Evolutionary conservation across 805 yeast genomes (phyloP).

Genomic region (Wickerhamomyces strasburgensis): DNA sequence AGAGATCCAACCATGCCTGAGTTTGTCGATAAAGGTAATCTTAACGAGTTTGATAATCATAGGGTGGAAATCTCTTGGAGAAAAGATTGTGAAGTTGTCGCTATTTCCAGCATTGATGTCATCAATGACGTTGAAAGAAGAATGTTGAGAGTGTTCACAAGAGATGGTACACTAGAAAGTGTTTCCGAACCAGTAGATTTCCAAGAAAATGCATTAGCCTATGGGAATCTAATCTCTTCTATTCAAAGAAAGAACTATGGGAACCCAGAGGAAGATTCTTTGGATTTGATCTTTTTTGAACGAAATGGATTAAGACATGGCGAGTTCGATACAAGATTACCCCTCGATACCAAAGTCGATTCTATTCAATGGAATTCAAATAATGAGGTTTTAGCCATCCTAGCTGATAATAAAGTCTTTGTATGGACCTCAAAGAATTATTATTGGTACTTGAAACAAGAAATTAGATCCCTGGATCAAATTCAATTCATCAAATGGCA

Average conservation of each 20-base stretch:
- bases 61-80: conserved; percentile 74
- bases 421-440: conserved; percentile 90
- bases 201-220: conserved; percentile 64
- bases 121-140: conserved; percentile 47
- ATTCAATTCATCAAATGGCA: conserved; percentile 65
- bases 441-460: conserved; percentile 94
- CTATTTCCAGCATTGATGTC: conserved; percentile 54
- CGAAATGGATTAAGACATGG: conserved; percentile 91
- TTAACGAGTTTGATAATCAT: conserved; percentile 50
- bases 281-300: conserved; percentile 73
- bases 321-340: conserved; percentile 66
- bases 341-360: conserved; percentile 43
- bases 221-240: conserved; percentile 89
- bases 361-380: conserved; percentile 74
- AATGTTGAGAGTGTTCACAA: conserved; percentile 73
- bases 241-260: conserved; percentile 52
- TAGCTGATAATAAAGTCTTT: conserved; percentile 58
- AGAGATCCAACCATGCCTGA: conserved; percentile 88
- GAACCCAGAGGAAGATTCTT: conserved; percentile 42
- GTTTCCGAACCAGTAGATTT: conserved; percentile 89
- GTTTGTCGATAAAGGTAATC: conserved; percentile 62
- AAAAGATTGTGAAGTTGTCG: conserved; percentile 86
- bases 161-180: conserved; percentile 74
- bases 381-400: conserved; percentile 73
- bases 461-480: conserved; percentile 35